These are phyloP conservation scores for Buddleja alternifolia DNA, from an alignment of 257 asterid species.

Conservation along the genomic window DNA sequence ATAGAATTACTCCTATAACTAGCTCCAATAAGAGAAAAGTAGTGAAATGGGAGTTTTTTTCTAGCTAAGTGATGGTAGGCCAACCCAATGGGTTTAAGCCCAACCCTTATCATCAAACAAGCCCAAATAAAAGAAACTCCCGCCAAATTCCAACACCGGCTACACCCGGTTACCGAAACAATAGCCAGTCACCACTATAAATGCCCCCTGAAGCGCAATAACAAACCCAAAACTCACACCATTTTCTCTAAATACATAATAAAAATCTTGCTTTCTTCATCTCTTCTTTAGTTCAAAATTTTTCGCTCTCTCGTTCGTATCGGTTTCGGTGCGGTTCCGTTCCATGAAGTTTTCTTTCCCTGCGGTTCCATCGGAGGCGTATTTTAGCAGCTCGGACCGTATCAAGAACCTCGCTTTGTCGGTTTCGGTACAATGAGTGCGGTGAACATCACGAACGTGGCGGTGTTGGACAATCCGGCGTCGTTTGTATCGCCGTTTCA, in stretches of 20 bases:
- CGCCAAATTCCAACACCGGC: conserved; percentile 59
- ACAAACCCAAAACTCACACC: no score
- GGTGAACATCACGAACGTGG: conserved; percentile 83
- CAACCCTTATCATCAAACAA: background rate
- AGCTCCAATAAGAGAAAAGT: no score
- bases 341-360: conserved; percentile 35
- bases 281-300: conserved; percentile 8
- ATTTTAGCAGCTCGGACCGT: conserved; percentile 23
- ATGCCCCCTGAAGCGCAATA: background rate
- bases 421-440: conserved; percentile 69
- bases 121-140: conserved; percentile 44
- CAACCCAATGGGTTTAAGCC: conserved; percentile 1
- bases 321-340: conserved; percentile 1
- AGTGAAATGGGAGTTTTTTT: no score
- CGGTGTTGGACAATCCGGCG: conserved; percentile 96
- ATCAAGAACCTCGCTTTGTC: background rate
- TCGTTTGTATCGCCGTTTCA: conserved; percentile 81
- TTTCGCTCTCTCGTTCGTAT: background rate
- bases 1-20: no score
- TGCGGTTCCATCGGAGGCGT: conserved; percentile 14
- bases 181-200: conserved; percentile 46
- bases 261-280: conserved; percentile 25
- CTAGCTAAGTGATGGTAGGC: no score
- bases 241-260: no score
- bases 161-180: conserved; percentile 43